These are phyloP conservation scores for Phylloporus sp. DNA, from an alignment of 1,284 basidiomycete species.

Conservation along the genomic window DNA sequence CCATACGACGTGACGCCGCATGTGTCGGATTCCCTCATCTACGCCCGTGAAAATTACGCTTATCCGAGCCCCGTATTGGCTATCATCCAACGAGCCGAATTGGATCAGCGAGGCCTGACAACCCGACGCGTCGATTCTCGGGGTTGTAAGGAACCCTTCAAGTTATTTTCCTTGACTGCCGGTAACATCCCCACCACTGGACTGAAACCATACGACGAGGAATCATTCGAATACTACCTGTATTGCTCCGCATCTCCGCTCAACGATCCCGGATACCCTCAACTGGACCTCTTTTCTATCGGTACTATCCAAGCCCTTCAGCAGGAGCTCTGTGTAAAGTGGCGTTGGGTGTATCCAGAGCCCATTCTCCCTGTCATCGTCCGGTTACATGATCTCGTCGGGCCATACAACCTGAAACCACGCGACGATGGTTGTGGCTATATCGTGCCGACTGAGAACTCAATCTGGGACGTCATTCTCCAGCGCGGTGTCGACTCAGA, in stretches of 20 bases:
- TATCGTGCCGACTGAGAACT: slow-evolving; percentile 14
- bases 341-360: slow-evolving; percentile 15
- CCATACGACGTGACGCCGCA: not conserved
- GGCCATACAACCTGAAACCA: not conserved
- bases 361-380: slow-evolving; percentile 28
- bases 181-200: slow-evolving; percentile 17
- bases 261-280: not conserved
- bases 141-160: not conserved
- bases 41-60: slow-evolving; percentile 11
- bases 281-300: slow-evolving; percentile 13
- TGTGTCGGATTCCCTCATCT: slow-evolving; percentile 8
- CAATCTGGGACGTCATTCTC: slow-evolving; percentile 21
- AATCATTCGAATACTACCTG: slow-evolving; percentile 17
- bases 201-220: slow-evolving; percentile 3
- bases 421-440: slow-evolving; percentile 8
- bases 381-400: slow-evolving; percentile 22
- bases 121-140: not conserved
- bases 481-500: slow-evolving; percentile 17
- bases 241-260: not conserved
- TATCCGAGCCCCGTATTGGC: slow-evolving; percentile 20
- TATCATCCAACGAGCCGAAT: slow-evolving; percentile 19
- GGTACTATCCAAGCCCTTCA: slow-evolving; percentile 13
- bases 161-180: slow-evolving; percentile 15
- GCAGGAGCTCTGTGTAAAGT: slow-evolving; percentile 8
- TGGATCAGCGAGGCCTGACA: slow-evolving; percentile 9